A percentile compares a stretch with the other conserved stretches of the same genome.
Evolutionary conservation across 305 asterid species (phyloP).

Genomic region (Rubia balearica): DNA sequence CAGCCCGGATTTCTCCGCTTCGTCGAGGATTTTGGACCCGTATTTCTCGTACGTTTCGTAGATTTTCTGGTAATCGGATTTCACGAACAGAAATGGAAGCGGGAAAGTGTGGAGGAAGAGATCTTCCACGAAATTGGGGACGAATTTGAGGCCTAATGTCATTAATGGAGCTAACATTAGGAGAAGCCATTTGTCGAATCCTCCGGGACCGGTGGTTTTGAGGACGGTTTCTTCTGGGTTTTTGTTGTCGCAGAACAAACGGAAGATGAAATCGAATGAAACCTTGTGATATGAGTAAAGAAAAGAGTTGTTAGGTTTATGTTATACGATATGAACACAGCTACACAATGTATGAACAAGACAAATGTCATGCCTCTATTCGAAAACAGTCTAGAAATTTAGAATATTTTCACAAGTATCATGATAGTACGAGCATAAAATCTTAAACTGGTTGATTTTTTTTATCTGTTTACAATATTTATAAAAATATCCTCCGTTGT

Average conservation of each 20-base stretch:
- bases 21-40: constrained; percentile 29
- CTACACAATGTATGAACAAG: too few species aligned
- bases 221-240: constrained; percentile 23
- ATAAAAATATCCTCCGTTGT: too few species aligned
- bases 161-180: constrained; percentile 40
- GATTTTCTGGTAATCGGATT: constrained; percentile 32
- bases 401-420: too few species aligned
- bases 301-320: not conserved
- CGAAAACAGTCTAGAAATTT: too few species aligned
- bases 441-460: too few species aligned
- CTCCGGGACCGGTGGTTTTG: constrained; percentile 22
- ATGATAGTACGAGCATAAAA: too few species aligned
- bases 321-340: too few species aligned
- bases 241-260: constrained; percentile 28
- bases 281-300: not conserved
- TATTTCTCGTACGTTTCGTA: constrained; percentile 23
- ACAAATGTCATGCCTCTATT: too few species aligned
- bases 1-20: constrained; percentile 41
- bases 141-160: constrained; percentile 29
- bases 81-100: constrained; percentile 22
- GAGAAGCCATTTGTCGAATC: constrained; percentile 38
- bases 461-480: too few species aligned
- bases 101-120: constrained; percentile 42
- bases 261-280: constrained; percentile 46
- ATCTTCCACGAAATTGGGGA: constrained; percentile 44